Conservation (phyloP, 495 filamentous ascomycete species). For the Clavariopsis aquatica region DNA sequence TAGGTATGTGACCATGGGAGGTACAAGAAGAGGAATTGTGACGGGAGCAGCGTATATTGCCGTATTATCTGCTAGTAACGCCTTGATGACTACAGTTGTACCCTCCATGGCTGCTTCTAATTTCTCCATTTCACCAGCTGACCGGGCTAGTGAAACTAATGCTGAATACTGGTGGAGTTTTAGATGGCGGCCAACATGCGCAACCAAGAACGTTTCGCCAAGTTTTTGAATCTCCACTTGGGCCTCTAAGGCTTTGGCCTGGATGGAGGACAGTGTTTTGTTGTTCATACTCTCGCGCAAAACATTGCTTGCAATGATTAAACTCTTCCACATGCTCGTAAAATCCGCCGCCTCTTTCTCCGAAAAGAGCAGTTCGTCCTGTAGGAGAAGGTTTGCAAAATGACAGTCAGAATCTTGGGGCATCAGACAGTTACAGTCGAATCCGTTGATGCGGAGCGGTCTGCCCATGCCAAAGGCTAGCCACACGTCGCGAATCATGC, state of each 20-base stretch:
- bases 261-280: background rate
- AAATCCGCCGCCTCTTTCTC: background rate
- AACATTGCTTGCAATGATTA: background rate
- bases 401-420: background rate
- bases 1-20: background rate
- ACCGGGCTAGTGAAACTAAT: background rate
- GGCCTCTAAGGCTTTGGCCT: background rate
- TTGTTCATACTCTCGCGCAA: background rate
- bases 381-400: background rate
- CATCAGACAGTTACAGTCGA: conserved; percentile 22
- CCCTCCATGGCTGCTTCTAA: background rate
- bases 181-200: background rate
- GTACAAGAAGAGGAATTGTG: background rate
- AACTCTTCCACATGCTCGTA: background rate
- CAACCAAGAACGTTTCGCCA: background rate
- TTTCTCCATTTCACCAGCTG: background rate
- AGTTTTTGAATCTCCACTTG: background rate
- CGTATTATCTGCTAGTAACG: background rate
- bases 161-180: background rate
- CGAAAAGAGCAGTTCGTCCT: background rate
- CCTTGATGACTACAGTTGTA: background rate
- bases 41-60: background rate
- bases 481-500: conserved; percentile 35
- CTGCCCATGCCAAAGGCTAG: conserved; percentile 35
- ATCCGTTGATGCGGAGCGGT: conserved; percentile 32